Evolutionary conservation across 2,329 filamentous ascomycete species (phyloP).

Genomic region (Epichloe glyceriae): DNA sequence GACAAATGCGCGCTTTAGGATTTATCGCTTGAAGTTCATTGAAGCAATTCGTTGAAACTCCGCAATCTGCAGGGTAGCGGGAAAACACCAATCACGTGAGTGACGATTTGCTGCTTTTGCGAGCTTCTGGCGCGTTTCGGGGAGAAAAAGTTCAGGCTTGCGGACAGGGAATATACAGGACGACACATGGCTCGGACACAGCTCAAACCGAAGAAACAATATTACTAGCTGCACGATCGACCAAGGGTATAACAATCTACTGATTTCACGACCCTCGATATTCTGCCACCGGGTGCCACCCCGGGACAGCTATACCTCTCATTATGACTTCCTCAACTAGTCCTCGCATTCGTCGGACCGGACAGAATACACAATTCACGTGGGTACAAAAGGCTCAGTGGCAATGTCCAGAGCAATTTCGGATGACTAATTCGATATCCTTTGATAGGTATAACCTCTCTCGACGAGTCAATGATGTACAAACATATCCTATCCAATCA

Average conservation of each 20-base stretch:
- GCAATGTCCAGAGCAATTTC: no score
- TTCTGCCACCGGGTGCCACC: slow-evolving; percentile 6
- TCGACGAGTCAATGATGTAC: slow-evolving; percentile 44
- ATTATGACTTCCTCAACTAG: slow-evolving; percentile 20
- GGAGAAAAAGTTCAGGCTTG: not conserved
- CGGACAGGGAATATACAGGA: not conserved
- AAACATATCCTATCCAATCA: slow-evolving; percentile 47
- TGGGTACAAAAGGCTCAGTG: slow-evolving; percentile 14
- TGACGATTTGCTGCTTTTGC: not conserved
- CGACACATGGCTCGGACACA: not conserved
- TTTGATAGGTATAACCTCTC: slow-evolving; percentile 44
- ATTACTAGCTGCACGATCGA: not conserved
- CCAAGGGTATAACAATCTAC: not conserved
- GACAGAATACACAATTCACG: slow-evolving; percentile 37
- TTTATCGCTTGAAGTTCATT: not conserved
- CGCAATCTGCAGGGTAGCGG: not conserved
- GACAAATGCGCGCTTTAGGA: not conserved
- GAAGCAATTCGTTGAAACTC: not conserved
- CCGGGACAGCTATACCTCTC: not conserved
- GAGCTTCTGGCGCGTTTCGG: not conserved
- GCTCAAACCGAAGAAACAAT: not conserved
- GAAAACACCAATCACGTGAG: not conserved
- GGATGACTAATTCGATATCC: not conserved
- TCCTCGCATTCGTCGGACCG: slow-evolving; percentile 32
- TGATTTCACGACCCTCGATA: not conserved